These are phyloP conservation scores for Claviceps sp. DNA, from an alignment of 2,329 filamentous ascomycete species.

Conservation along the genomic window DNA sequence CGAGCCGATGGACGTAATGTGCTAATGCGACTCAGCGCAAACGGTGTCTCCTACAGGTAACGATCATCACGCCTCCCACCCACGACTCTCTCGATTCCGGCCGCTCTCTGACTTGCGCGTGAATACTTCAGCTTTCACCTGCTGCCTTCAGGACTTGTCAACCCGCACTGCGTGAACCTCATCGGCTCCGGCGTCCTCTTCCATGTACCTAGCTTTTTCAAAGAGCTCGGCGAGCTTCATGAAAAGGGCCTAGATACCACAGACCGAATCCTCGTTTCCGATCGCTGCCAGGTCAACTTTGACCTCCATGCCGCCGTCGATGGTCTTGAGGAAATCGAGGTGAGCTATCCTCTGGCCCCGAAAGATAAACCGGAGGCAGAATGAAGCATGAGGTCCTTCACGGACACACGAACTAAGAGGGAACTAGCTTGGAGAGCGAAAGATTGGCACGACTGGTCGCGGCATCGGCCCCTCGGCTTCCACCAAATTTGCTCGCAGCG, in stretches of 20 bases:
- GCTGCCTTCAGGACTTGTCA: slow-evolving; percentile 57
- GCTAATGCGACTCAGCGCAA: slow-evolving; percentile 4
- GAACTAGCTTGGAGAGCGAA: slow-evolving; percentile 7
- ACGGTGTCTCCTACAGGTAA: slow-evolving; percentile 24
- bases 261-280: slow-evolving; percentile 47
- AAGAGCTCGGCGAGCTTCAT: slow-evolving; percentile 26
- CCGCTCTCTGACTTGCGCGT: slow-evolving; percentile 2
- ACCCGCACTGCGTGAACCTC: slow-evolving; percentile 54
- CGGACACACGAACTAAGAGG: background rate
- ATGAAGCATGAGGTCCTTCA: background rate
- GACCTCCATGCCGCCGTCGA: slow-evolving; percentile 55
- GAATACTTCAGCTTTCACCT: slow-evolving; percentile 40
- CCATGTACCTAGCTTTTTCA: slow-evolving; percentile 35
- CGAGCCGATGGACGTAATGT: background rate
- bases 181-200: slow-evolving; percentile 60
- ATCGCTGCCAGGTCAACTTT: slow-evolving; percentile 50
- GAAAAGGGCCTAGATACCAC: slow-evolving; percentile 14
- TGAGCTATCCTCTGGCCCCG: slow-evolving; percentile 19
- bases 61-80: slow-evolving; percentile 2
- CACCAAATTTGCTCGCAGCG: slow-evolving; percentile 34
- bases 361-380: background rate
- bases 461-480: slow-evolving; percentile 14
- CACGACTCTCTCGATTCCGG: background rate
- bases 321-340: slow-evolving; percentile 48
- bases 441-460: slow-evolving; percentile 24